Evolutionary conservation across 768 basidiomycete genomes (phyloP).

Genomic region (Lentinula detonsa): DNA sequence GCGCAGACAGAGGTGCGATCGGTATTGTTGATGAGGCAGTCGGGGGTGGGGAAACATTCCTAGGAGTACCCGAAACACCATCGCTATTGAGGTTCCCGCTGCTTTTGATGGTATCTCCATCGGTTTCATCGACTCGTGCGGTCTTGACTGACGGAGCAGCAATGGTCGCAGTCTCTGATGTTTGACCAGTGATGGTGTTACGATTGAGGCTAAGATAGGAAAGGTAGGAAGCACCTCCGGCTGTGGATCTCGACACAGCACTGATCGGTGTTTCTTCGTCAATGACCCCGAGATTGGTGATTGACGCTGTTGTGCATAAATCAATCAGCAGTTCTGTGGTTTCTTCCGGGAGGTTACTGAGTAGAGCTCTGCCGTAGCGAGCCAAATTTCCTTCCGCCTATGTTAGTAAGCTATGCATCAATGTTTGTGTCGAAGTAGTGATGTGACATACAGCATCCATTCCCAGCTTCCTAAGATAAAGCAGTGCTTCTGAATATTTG

Average conservation of each 20-base stretch:
- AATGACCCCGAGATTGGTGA: constrained; percentile 35
- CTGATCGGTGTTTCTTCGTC: constrained; percentile 22
- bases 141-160: constrained; percentile 45
- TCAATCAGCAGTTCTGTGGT: constrained; percentile 91
- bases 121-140: constrained; percentile 29
- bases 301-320: constrained; percentile 72
- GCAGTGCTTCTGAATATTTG: constrained; percentile 74
- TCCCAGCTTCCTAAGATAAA: constrained; percentile 74
- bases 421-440: constrained; percentile 1
- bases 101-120: constrained; percentile 24
- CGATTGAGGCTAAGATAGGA: constrained; percentile 76
- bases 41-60: constrained; percentile 21
- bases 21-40: constrained; percentile 12
- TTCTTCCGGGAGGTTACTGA: constrained; percentile 77
- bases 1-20: constrained; percentile 10
- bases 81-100: constrained; percentile 43
- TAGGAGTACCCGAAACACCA: constrained; percentile 21
- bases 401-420: background rate
- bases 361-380: constrained; percentile 82
- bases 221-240: constrained; percentile 57
- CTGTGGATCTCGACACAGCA: constrained; percentile 18
- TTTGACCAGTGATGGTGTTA: constrained; percentile 34
- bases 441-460: constrained; percentile 61
- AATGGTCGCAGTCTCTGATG: constrained; percentile 32
- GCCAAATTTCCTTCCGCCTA: constrained; percentile 85